Evolutionary conservation across 768 basidiomycete species (phyloP), one percentile per base, ranked within the genome.

Genomic region (Xerocomellus amylosporus): DNA sequence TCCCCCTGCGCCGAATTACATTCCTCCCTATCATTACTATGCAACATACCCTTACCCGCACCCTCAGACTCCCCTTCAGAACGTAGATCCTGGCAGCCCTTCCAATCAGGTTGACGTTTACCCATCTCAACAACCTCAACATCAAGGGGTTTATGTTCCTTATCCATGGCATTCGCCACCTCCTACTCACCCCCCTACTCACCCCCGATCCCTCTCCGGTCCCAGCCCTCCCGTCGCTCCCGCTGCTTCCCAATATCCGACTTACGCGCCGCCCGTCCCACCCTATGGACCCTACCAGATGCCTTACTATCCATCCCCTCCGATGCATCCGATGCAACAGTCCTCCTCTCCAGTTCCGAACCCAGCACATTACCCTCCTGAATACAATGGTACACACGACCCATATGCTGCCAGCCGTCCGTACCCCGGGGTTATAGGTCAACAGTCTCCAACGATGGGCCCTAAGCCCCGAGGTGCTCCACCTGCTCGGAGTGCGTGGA

Each of bases 401-500:
- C 50, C 53, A 12, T 71, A 68, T 41, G 33, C 59, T 46, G 15
- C 56, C 31, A 36, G 17, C 39, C 69, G 64, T 13, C 49, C 66
- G 31, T 71, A 65, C 37, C 58, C 70, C n/a, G 71, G 72, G 10
- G 49, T 60, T 5, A 54, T 73, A 24, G 67, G 64, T 38, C 74
- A 73, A 40, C 71, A 67, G 44, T 63, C 68, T 30, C 54, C 64
- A 13, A 55, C 64, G 34, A 64, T 64, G 47, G 62, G 54, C n/a
- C 52, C 54, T 13, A 71, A 70, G 33, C 54, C 62, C 5, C 59
- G 71, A 49, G 65, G 71, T 19, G 70, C 75, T 20, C 74, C 77
- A 10, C 74, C 78, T 45, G 71, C 78, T 20, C 73, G 81, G 46
- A 71, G 76, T 46, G 71, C 81, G n/a, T 89, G 87, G 86, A 88